Conservation (phyloP, 129 eudicot genomes). For the Arctium minus region DNA sequence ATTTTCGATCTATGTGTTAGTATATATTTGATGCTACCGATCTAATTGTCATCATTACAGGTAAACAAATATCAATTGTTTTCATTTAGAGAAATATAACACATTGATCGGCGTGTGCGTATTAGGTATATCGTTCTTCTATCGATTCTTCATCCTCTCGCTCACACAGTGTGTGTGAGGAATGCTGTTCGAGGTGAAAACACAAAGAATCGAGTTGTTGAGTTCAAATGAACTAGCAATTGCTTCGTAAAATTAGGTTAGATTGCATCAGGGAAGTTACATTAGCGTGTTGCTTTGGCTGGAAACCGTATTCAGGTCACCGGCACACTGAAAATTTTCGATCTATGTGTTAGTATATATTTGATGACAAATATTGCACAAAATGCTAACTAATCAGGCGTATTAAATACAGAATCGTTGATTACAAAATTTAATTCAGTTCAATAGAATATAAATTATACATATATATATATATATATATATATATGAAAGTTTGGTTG, state of each 20-base stretch:
- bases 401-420: neutral
- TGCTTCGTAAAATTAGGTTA: neutral
- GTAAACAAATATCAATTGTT: slow-evolving; percentile 18
- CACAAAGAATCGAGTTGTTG: neutral
- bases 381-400: neutral
- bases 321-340: neutral
- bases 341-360: neutral
- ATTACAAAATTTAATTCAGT: neutral
- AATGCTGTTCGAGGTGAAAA: neutral
- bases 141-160: neutral
- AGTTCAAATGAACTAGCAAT: neutral
- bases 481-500: too few relatives aligned
- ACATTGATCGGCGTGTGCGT: neutral
- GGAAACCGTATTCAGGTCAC: neutral
- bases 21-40: slow-evolving; percentile 37
- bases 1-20: neutral
- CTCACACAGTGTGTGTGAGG: neutral
- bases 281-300: neutral
- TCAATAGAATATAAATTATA: too few relatives aligned
- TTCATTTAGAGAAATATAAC: neutral
- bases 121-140: neutral
- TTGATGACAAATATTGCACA: slow-evolving; percentile 29
- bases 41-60: slow-evolving; percentile 71
- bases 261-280: neutral
- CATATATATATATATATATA: too few relatives aligned